Base-by-base conservation (phyloP, 208 protist genomes). In the Trypanosoma conorhini region DNA sequence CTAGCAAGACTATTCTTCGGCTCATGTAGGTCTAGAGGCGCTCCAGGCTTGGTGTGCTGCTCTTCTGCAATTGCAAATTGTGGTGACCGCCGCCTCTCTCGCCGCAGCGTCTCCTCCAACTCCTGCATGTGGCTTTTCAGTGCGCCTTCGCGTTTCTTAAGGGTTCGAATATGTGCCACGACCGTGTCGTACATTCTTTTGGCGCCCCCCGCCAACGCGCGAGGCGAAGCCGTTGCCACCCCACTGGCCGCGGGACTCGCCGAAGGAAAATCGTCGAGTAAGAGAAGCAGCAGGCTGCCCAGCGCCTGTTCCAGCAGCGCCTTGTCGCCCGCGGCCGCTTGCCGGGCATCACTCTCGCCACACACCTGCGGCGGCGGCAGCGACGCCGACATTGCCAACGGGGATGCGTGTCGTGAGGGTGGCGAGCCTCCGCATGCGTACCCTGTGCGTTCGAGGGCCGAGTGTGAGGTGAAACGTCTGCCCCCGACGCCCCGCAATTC, bases 251-350 rank as follows among this genome's bases (percentile, higher is more conserved):
- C 42, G 17, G 21, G 0, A 33, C 13, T 33, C 19, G 40, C n/a
- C 19, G 58, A 9, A 24, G 31, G 3, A 13, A 38, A 30, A 50
- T 72, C 67, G 46, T 46, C 44, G 21, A 54, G 31, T 24, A 59
- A 24, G 12, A 69, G 31, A 28, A 67, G 35, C 44, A 69, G 40
- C 8, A 69, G 19, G 44, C 44, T 33, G 30, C 40, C 17, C 30
- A 75, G 54, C 1, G 69, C 62, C 13, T 30, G 35, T 31, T 75
- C 54, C 1, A 67, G 9, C 10, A 55, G 17, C 24, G 33, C 57
- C 26, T 10, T 42, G n/a, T 64, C 40, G 19, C 26, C 28, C 31
- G 5, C 50, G 0, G 17, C 42, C 59, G 17, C 28, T 21, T n/a
- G 24, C 42, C 15, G 5, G 17, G 28, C 21, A 44, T 17, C 24